Evolutionary conservation across 2,329 filamentous ascomycete species (phyloP).

Genomic region (Gremmenia infestans): DNA sequence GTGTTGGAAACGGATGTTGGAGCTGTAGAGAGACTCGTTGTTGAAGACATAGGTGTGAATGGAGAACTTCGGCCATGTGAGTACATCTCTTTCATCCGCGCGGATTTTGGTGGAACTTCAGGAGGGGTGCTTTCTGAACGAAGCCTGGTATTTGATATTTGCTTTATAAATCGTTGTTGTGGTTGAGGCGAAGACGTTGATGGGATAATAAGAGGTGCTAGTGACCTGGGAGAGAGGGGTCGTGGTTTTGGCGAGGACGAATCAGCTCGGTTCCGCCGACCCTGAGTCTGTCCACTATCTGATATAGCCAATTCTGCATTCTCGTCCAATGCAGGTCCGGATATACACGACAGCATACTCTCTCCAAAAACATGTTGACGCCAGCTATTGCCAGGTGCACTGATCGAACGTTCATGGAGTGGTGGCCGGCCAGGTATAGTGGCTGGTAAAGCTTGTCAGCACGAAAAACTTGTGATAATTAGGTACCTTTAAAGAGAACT

Average conservation of each 20-base stretch:
- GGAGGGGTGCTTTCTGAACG: constrained; percentile 42
- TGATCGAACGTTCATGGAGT: constrained; percentile 59
- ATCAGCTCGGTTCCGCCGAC: constrained; percentile 8
- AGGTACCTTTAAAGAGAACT: constrained; percentile 29
- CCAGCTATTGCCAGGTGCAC: constrained; percentile 50
- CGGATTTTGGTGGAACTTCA: constrained; percentile 37
- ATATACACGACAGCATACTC: constrained; percentile 31
- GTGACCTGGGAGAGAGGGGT: constrained; percentile 48
- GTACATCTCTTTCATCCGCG: constrained; percentile 41
- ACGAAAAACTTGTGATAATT: neutral
- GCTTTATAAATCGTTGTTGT: constrained; percentile 12
- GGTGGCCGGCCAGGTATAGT: constrained; percentile 63
- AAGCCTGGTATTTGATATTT: constrained; percentile 35
- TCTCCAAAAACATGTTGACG: constrained; percentile 39
- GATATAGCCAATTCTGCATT: constrained; percentile 28
- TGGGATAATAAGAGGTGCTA: constrained; percentile 55
- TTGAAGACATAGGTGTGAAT: constrained; percentile 40
- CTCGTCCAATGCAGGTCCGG: constrained; percentile 32
- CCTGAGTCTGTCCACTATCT: constrained; percentile 4
- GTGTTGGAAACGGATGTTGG: constrained; percentile 21
- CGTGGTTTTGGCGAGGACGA: constrained; percentile 31
- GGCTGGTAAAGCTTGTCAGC: constrained; percentile 38
- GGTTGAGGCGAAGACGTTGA: constrained; percentile 11
- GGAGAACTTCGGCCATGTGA: constrained; percentile 37
- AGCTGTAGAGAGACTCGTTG: constrained; percentile 21